Evolutionary conservation across 2,329 filamentous ascomycete genomes (phyloP).

Genomic region (Cercospora nicotianae): DNA sequence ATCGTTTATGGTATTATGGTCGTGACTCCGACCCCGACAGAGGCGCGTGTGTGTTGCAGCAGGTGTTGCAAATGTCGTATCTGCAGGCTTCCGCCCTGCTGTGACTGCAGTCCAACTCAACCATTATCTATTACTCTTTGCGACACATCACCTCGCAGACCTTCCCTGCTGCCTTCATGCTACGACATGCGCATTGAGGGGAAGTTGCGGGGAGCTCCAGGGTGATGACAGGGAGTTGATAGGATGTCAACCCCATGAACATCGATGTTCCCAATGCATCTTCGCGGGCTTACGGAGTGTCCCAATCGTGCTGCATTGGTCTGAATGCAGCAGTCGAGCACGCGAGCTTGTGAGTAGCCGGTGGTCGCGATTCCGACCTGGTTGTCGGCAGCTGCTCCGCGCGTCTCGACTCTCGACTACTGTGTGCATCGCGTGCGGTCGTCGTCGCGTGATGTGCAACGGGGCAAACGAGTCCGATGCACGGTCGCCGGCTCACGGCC

Average conservation of each 20-base stretch:
- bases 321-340: slow-evolving; percentile 11
- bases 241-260: not conserved
- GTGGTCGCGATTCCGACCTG: not conserved
- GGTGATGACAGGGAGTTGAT: slow-evolving; percentile 13
- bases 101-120: not conserved
- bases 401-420: not conserved
- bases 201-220: slow-evolving; percentile 16
- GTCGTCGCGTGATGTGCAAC: not conserved
- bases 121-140: slow-evolving; percentile 12
- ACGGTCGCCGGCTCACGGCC: not conserved
- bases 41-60: slow-evolving; percentile 2
- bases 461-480: slow-evolving; percentile 6
- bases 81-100: slow-evolving; percentile 1
- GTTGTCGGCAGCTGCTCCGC: slow-evolving; percentile 5
- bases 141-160: slow-evolving; percentile 11
- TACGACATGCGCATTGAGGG: slow-evolving; percentile 9
- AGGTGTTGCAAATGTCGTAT: slow-evolving; percentile 6
- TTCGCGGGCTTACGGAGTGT: slow-evolving; percentile 3
- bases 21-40: not conserved
- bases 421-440: not conserved
- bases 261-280: not conserved
- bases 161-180: slow-evolving; percentile 11
- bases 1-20: slow-evolving; percentile 7
- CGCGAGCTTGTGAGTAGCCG: slow-evolving; percentile 7
- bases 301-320: not conserved